A percentile compares a stretch with the other conserved stretches of the same genome.
phyloP scores from a whole-genome alignment of 2,329 filamentous ascomycete genomes.

The Endoconidiophora polonica region DNA sequence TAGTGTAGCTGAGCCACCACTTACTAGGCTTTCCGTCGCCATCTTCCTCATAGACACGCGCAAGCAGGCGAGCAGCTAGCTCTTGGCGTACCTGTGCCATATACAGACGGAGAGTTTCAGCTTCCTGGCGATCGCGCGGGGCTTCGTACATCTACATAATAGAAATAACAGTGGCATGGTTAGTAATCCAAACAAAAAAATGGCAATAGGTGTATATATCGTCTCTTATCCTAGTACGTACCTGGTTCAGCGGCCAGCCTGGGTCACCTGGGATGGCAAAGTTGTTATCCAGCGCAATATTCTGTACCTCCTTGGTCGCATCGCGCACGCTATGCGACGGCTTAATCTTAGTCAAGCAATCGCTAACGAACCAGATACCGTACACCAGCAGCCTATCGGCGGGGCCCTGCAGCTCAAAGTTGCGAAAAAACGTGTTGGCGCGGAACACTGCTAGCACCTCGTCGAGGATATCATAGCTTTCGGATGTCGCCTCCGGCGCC shows the following conservation, averaged over 20 bases:
- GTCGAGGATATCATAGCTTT: constrained; percentile 92
- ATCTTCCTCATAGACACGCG: constrained; percentile 69
- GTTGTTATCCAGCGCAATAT: constrained; percentile 77
- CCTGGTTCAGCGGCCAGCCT: constrained; percentile 82
- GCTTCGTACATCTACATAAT: constrained; percentile 61
- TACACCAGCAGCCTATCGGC: constrained; percentile 92
- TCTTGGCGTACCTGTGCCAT: constrained; percentile 88
- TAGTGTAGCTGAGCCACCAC: constrained; percentile 98
- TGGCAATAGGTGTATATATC: not conserved
- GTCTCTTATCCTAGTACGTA: constrained; percentile 20
- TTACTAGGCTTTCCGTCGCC: constrained; percentile 53
- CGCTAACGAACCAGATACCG: constrained; percentile 86
- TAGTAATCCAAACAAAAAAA: not conserved
- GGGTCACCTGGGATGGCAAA: constrained; percentile 92
- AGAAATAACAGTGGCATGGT: not conserved
- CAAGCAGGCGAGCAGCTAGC: constrained; percentile 64
- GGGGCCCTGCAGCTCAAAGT: constrained; percentile 96
- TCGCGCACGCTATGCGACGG: constrained; percentile 46
- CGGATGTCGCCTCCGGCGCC: constrained; percentile 65
- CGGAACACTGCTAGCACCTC: constrained; percentile 87
- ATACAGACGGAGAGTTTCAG: constrained; percentile 76
- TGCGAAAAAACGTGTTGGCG: constrained; percentile 97
- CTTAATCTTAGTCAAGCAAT: constrained; percentile 77
- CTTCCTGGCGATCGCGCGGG: constrained; percentile 71
- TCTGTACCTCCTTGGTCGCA: constrained; percentile 62